phyloP scores from a whole-genome alignment of 1,284 basidiomycete genomes.

The Boletus hoseneyae region DNA sequence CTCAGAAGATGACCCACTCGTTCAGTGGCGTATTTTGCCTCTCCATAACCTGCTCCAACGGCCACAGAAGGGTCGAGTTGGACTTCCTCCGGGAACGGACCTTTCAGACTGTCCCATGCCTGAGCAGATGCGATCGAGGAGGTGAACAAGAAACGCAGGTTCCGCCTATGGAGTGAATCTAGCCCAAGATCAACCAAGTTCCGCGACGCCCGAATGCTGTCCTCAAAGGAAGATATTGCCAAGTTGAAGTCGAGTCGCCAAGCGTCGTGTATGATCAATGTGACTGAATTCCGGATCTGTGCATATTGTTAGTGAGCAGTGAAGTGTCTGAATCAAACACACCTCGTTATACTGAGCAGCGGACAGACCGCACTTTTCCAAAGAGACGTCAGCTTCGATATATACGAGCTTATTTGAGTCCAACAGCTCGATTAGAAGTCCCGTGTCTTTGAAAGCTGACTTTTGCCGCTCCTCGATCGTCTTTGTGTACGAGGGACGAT shows the following conservation, averaged over 20 bases:
- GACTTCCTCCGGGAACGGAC: constrained; percentile 34
- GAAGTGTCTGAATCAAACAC: neutral
- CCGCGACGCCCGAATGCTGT: constrained; percentile 20
- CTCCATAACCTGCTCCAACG: constrained; percentile 32
- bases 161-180: constrained; percentile 9
- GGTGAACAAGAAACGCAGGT: constrained; percentile 34
- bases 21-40: constrained; percentile 36
- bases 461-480: constrained; percentile 22
- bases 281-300: constrained; percentile 20
- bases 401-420: constrained; percentile 22
- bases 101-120: constrained; percentile 35
- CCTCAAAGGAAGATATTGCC: constrained; percentile 24
- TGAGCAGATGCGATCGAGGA: constrained; percentile 33
- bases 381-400: constrained; percentile 12
- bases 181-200: constrained; percentile 21
- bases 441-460: constrained; percentile 17
- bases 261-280: constrained; percentile 30
- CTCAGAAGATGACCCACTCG: constrained; percentile 3
- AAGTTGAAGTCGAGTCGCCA: constrained; percentile 31
- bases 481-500: constrained; percentile 21
- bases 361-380: constrained; percentile 11
- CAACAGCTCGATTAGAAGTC: constrained; percentile 15
- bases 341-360: constrained; percentile 19
- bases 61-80: constrained; percentile 23
- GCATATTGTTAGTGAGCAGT: too few relatives aligned